These are phyloP conservation scores for Pseudogymnoascus sp. DNA, from an alignment of 2,329 filamentous ascomycete species.

Conservation along the genomic window DNA sequence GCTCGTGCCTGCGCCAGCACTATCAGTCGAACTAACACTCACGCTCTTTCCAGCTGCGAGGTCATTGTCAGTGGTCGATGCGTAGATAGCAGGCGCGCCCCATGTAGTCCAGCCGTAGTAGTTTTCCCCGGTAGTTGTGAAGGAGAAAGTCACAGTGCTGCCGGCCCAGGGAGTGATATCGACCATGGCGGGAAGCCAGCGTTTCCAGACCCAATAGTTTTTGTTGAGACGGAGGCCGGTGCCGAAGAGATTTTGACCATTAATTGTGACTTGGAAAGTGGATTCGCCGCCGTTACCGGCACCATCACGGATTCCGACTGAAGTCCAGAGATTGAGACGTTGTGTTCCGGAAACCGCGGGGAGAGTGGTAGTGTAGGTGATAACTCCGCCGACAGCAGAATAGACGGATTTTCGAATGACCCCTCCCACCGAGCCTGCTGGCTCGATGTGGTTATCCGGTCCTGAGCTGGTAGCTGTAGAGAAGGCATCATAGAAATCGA, in stretches of 20 bases:
- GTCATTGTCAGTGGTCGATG: conserved; percentile 11
- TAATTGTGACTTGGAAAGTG: conserved; percentile 14
- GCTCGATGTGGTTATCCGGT: conserved; percentile 15
- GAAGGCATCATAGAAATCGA: conserved; percentile 16
- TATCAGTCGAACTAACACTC: conserved; percentile 13
- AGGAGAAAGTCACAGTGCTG: conserved; percentile 10
- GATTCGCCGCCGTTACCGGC: conserved; percentile 16
- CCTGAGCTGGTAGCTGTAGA: conserved; percentile 10
- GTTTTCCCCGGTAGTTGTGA: conserved; percentile 14
- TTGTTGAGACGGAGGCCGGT: conserved; percentile 12
- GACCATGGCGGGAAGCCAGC: conserved; percentile 16
- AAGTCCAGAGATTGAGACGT: conserved; percentile 17
- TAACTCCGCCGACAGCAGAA: conserved; percentile 14
- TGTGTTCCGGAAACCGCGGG: conserved; percentile 12
- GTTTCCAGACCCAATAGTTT: conserved; percentile 17
- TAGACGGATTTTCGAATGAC: conserved; percentile 15
- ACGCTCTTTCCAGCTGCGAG: conserved; percentile 12
- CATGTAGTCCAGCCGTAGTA: conserved; percentile 16
- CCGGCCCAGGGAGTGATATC: conserved; percentile 17
- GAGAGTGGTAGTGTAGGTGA: conserved; percentile 12
- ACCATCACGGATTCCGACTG: conserved; percentile 17
- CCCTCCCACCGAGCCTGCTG: conserved; percentile 13
- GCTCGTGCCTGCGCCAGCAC: conserved; percentile 6
- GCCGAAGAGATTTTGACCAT: conserved; percentile 14
- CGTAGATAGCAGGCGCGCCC: conserved; percentile 16